Percentiles rank a stretch among this genome's conserved stretches.
These are phyloP conservation scores for Aspergillus sp. DNA, from an alignment of 2,329 filamentous ascomycete species.

Conservation along the genomic window DNA sequence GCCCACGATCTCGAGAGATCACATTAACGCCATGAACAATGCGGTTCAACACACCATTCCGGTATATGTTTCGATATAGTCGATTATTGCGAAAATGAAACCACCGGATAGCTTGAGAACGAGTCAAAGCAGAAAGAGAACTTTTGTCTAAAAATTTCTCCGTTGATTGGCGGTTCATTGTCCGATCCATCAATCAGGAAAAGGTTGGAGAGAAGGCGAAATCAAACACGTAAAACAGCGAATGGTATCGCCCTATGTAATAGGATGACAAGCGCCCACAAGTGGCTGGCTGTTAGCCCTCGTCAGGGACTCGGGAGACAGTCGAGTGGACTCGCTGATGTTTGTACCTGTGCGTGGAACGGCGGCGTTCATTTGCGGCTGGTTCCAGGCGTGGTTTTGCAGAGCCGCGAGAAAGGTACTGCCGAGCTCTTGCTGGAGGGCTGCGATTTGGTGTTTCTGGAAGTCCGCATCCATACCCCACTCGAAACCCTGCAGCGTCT, in stretches of 20 bases:
- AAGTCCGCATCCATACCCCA: slow-evolving; percentile 63
- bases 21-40: slow-evolving; percentile 34
- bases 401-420: slow-evolving; percentile 84
- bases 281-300: slow-evolving; percentile 41
- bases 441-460: slow-evolving; percentile 86
- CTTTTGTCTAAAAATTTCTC: slow-evolving; percentile 11
- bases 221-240: background rate
- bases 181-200: background rate
- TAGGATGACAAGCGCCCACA: slow-evolving; percentile 40
- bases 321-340: slow-evolving; percentile 30
- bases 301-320: slow-evolving; percentile 34
- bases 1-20: slow-evolving; percentile 30
- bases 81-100: background rate
- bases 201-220: background rate
- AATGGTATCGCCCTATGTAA: slow-evolving; percentile 4
- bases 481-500: slow-evolving; percentile 27
- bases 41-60: slow-evolving; percentile 22
- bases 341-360: slow-evolving; percentile 30
- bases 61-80: slow-evolving; percentile 1
- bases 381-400: slow-evolving; percentile 68
- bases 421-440: slow-evolving; percentile 79
- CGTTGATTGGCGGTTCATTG: background rate
- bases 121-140: slow-evolving; percentile 10
- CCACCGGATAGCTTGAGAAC: slow-evolving; percentile 4
- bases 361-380: slow-evolving; percentile 29